Conservation (phyloP, 2,329 filamentous ascomycete genomes). For the Colletotrichum sp. region DNA sequence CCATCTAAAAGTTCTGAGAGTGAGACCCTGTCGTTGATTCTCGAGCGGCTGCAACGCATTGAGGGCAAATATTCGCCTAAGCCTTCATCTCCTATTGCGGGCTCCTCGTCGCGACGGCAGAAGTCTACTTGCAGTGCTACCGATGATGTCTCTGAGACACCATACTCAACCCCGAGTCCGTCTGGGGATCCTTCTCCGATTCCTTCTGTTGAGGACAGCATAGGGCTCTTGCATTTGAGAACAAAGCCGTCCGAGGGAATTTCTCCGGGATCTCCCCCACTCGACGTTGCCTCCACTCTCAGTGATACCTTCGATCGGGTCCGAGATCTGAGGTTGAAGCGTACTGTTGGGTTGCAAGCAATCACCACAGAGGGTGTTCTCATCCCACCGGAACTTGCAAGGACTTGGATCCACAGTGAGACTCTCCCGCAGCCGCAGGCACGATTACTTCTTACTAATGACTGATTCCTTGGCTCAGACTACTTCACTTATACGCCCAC, state of each 20-base stretch:
- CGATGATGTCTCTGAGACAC: background rate
- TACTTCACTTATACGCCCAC: conserved; percentile 32
- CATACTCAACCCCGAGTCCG: background rate
- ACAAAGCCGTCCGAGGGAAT: background rate
- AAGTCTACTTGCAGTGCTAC: background rate
- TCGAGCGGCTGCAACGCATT: conserved; percentile 32
- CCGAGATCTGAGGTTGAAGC: conserved; percentile 26
- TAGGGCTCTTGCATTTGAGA: background rate
- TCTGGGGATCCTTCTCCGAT: background rate
- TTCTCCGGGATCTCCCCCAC: background rate
- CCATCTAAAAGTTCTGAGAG: background rate
- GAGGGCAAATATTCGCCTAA: conserved; percentile 20
- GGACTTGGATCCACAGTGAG: conserved; percentile 31
- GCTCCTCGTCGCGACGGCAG: background rate
- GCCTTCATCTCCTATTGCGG: background rate
- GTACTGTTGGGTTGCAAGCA: conserved; percentile 17
- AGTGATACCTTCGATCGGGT: conserved; percentile 33
- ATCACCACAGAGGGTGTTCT: conserved; percentile 30
- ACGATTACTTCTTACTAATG: background rate
- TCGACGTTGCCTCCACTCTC: conserved; percentile 31
- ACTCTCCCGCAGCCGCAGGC: background rate
- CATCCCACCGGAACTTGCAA: conserved; percentile 32
- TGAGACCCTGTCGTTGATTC: conserved; percentile 28
- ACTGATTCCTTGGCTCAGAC: conserved; percentile 16
- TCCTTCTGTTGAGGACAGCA: background rate